Base-by-base conservation (phyloP, 1,284 basidiomycete genomes). In the Boletus smithii region DNA sequence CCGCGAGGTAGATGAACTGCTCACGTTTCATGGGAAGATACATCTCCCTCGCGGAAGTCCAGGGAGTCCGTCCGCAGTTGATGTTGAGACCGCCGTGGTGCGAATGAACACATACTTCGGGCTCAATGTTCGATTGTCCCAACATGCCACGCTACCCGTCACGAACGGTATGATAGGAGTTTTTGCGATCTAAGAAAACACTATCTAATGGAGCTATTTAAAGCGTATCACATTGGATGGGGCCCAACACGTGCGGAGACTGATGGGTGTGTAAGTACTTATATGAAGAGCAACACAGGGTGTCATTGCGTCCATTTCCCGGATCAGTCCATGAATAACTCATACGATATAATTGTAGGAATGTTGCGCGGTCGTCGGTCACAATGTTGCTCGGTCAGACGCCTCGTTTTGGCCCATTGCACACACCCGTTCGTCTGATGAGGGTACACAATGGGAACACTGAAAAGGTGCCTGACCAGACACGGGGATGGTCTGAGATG, bases 21-120 rank as follows among this genome's bases (percentile, higher is more conserved):
- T 24, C 8, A 23, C 13, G 22, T 30, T 38, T 26, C 29, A 53
- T 52, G 33, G 33, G 48, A 51, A 20, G 24, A 30, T 30, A 1
- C 20, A 20, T 22, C 18, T n/a, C 22, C 48, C 22, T 33, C 31
- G 16, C n/a, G 9, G 8, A 9, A 32, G 31, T n/a, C 6, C 14
- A 8, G 31, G 47, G 17, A 30, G 11, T 32, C 4, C 8, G n/a
- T 16, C 24, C n/a, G 9, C 22, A 16, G 16, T 31, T 13, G 17
- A 38, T 17, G 17, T 35, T 35, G 34, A 29, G 14, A n/a, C 27
- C 8, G 22, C 9, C 8, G 20, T 4, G 7, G 22, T 14, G 17
- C 31, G 5, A 16, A 23, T 26, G 22, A 13, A 30, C 17, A 26
- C n/a, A 32, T 27, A 9, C n/a, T 16, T 16, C 8, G 4, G 14